These are phyloP conservation scores for Brasilioporus rufonigricans DNA, from an alignment of 768 basidiomycete species.

Conservation along the genomic window DNA sequence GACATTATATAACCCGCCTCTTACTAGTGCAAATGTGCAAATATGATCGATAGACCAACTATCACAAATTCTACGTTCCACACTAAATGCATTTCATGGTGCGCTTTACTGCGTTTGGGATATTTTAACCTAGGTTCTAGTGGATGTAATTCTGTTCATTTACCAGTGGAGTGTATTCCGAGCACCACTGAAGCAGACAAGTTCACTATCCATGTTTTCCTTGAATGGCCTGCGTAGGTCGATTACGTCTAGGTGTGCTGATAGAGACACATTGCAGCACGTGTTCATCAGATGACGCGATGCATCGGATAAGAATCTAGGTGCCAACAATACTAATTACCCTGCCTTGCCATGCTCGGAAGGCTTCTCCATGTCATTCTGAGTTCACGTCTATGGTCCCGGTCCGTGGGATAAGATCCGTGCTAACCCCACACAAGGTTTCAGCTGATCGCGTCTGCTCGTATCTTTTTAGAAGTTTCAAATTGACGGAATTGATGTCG, in stretches of 20 bases:
- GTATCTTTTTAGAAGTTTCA: conserved; percentile 11
- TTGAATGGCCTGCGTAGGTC: background rate
- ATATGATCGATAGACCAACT: background rate
- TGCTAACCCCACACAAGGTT: background rate
- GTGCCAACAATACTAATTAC: background rate
- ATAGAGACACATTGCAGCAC: background rate
- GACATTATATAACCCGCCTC: too few species aligned
- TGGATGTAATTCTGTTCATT: background rate
- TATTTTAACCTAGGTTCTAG: background rate
- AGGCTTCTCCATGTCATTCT: background rate
- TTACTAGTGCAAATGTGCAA: too few species aligned
- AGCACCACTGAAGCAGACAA: background rate
- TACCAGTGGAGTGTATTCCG: background rate
- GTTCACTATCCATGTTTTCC: background rate
- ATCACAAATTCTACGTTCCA: background rate
- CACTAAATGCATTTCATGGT: background rate
- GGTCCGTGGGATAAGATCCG: background rate
- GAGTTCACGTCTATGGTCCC: background rate
- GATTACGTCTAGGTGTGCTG: background rate
- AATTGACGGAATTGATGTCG: conserved; percentile 5
- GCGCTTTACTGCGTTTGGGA: background rate
- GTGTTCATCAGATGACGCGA: background rate
- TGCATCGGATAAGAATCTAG: background rate
- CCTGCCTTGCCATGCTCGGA: background rate
- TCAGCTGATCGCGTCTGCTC: background rate